A percentile compares a stretch with the other conserved stretches of the same genome.
Evolutionary conservation across 2,329 filamentous ascomycete species (phyloP).

Genomic region (Fusarium sarcochroum): DNA sequence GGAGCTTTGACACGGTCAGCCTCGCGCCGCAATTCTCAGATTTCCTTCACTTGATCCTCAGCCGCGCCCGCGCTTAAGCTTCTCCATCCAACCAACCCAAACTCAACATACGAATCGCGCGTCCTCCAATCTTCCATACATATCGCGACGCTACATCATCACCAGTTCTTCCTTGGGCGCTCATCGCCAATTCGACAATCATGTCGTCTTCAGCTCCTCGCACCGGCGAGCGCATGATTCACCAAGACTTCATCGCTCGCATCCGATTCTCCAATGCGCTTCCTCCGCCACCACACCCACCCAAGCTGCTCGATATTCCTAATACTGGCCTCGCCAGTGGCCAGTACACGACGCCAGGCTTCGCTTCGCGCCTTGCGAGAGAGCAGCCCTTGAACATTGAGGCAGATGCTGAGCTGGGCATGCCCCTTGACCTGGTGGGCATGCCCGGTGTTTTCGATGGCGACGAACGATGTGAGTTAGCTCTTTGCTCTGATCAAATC

Average conservation of each 20-base stretch:
- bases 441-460: constrained; percentile 96
- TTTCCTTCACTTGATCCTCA: constrained; percentile 38
- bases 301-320: constrained; percentile 96
- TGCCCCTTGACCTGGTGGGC: constrained; percentile 95
- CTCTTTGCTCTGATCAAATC: not conserved
- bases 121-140: not conserved
- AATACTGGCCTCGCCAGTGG: constrained; percentile 89
- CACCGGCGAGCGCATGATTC: constrained; percentile 72
- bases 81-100: constrained; percentile 25
- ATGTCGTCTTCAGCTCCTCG: constrained; percentile 50
- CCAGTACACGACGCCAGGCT: constrained; percentile 91
- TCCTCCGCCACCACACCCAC: constrained; percentile 92
- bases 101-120: constrained; percentile 16
- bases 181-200: constrained; percentile 30
- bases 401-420: constrained; percentile 96
- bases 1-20: constrained; percentile 42
- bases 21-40: constrained; percentile 45
- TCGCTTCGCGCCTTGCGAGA: constrained; percentile 88
- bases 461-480: constrained; percentile 83
- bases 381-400: constrained; percentile 97
- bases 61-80: constrained; percentile 44
- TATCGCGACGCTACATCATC: constrained; percentile 10
- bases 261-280: constrained; percentile 97
- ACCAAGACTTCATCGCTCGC: constrained; percentile 97
- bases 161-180: constrained; percentile 18